These are phyloP conservation scores for Melampsora larici-populina DNA, from an alignment of 1,284 basidiomycete species.

Conservation along the genomic window DNA sequence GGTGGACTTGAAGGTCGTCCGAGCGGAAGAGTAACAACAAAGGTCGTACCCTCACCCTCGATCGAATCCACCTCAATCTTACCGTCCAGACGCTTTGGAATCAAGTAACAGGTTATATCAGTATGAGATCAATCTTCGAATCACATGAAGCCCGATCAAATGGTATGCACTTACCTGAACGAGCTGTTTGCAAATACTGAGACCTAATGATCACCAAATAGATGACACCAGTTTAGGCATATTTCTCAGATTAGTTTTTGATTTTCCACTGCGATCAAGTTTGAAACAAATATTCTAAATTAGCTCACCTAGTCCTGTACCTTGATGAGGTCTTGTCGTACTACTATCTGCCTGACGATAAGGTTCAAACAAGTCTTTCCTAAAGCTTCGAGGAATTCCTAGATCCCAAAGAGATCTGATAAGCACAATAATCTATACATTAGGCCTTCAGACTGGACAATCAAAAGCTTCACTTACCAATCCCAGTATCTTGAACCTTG, in stretches of 20 bases:
- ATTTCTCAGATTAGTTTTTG: background rate
- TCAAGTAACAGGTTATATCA: too few relatives aligned
- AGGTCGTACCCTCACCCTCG: conserved; percentile 33
- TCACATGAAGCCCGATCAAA: too few relatives aligned
- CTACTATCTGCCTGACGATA: conserved; percentile 47
- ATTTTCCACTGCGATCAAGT: background rate
- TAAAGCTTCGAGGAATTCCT: conserved; percentile 35
- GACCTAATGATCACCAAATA: conserved; percentile 3
- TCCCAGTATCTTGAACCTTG: conserved; percentile 46
- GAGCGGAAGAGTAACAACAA: conserved; percentile 23
- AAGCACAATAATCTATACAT: background rate
- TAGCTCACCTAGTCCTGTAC: conserved; percentile 45
- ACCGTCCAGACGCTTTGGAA: conserved; percentile 15
- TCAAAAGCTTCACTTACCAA: conserved; percentile 30
- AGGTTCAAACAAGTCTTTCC: conserved; percentile 45
- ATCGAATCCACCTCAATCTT: conserved; percentile 32
- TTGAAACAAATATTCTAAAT: background rate
- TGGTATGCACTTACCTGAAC: conserved; percentile 24
- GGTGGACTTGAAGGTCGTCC: background rate
- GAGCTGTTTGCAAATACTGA: conserved; percentile 41
- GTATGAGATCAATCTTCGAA: too few relatives aligned
- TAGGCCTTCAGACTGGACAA: background rate
- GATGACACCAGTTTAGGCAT: too few relatives aligned
- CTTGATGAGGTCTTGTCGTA: conserved; percentile 46
- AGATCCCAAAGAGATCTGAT: background rate